Conservation (phyloP, 2,329 filamentous ascomycete species). For the Dothidotthia symphoricarpi region DNA sequence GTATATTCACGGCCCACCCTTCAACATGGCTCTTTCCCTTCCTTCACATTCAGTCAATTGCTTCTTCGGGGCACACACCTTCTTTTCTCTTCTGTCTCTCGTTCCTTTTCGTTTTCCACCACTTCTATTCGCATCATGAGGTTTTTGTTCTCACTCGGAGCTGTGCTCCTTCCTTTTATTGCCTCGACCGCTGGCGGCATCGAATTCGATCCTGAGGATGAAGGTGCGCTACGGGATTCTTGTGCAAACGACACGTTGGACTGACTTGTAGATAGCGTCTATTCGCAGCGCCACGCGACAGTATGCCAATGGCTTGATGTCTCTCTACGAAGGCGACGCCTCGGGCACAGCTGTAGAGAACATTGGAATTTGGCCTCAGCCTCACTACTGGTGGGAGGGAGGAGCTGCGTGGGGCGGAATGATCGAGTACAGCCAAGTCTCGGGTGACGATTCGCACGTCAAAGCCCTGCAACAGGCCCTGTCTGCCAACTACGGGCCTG, state of each 20-base stretch:
- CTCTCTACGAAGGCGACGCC: conserved; percentile 35
- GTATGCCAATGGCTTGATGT: conserved; percentile 39
- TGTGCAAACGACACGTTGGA: too few relatives aligned
- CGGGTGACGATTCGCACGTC: conserved; percentile 47
- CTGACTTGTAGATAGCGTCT: conserved; percentile 26
- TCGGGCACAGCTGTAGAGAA: conserved; percentile 22
- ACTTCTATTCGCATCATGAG: conserved; percentile 28
- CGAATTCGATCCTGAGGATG: conserved; percentile 35
- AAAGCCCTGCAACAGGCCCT: conserved; percentile 44
- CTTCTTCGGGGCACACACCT: conserved; percentile 22
- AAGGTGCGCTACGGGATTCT: too few relatives aligned
- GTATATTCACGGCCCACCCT: conserved; percentile 11
- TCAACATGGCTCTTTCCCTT: conserved; percentile 15
- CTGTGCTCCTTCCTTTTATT: conserved; percentile 36
- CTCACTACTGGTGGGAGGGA: conserved; percentile 51
- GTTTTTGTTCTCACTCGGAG: conserved; percentile 33
- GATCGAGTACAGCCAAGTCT: conserved; percentile 50
- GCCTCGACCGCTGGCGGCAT: conserved; percentile 29
- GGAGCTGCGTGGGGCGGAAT: conserved; percentile 42
- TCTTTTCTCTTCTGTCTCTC: conserved; percentile 22
- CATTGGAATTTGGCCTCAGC: conserved; percentile 45
- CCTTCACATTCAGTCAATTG: conserved; percentile 17
- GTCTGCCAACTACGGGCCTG: conserved; percentile 43
- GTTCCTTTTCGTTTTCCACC: conserved; percentile 18
- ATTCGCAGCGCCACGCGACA: conserved; percentile 28